Base-by-base conservation (phyloP, 2,329 filamentous ascomycete genomes). In the Fusarium torreyae region DNA sequence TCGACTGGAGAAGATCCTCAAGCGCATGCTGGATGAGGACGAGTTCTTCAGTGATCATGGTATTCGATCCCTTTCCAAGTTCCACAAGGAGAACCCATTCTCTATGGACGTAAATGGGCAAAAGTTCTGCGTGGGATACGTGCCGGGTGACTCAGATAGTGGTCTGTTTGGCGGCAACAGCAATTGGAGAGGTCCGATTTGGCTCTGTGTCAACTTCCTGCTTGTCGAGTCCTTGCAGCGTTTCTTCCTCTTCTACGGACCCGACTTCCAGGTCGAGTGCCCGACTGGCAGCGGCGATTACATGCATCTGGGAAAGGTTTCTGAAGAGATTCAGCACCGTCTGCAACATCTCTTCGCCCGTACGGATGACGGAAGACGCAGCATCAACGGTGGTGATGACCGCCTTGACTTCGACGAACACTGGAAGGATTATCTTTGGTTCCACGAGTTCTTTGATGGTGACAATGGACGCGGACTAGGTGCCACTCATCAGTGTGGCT, bases 61-160 rank as follows among this genome's bases (percentile, higher is more conserved):
- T 57, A 95, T 98, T 68, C 90, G 95, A 46, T 98, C 94, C 4
- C 84, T 98, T 75, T 98, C 94, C 31, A 97, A 96, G 80, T 92
- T 89, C 76, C 95, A 98, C 82, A 91, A 97, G 75, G 88, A 97
- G 15, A 83, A 98, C 71, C 96, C 96, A 0, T 96, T 93, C 79
- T 93, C 92, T 1, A 98, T 98, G 95, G 92, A 97, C 55, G 95
- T 98, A 63, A 97, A 98, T 70, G 94, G 93, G 1, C 94, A 98
- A 78, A 87, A 87, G 31, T 98, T 97, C 83, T 88, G 90, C 59
- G 95, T 98, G 40, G 88, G 90, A 73, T 98, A 98, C 76, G 89
- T 98, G 18, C 91, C 96, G 2, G 96, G 95, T n/a, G 95, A 98
- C 77, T 98, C 95, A 1, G 94, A 98, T 81, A 97, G 93, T 75